Evolutionary conservation across 352 stramenopile genomes (phyloP).

Genomic region (Phytopythium montanum): DNA sequence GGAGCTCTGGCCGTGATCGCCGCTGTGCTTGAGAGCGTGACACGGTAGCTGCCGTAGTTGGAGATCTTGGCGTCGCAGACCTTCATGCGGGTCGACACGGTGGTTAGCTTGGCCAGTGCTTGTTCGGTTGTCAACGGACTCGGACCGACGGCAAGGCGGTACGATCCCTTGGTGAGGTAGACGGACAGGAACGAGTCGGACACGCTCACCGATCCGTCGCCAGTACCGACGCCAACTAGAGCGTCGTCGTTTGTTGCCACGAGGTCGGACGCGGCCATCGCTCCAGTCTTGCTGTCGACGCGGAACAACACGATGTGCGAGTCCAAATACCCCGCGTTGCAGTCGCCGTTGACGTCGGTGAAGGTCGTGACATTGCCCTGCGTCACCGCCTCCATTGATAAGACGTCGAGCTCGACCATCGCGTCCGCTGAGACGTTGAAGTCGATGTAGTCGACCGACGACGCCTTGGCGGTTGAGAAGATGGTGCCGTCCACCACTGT

Average conservation of each 20-base stretch:
- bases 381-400: conserved; percentile 52
- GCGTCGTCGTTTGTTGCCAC: conserved; percentile 49
- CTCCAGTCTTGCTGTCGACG: conserved; percentile 14
- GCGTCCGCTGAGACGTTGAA: conserved; percentile 35
- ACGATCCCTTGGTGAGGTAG: conserved; percentile 33
- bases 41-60: conserved; percentile 66
- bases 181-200: conserved; percentile 53
- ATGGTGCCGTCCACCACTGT: conserved; percentile 58
- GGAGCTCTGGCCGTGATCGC: conserved; percentile 27
- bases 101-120: conserved; percentile 39
- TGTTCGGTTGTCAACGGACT: conserved; percentile 41
- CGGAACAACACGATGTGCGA: conserved; percentile 56
- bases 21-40: conserved; percentile 42
- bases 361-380: conserved; percentile 19
- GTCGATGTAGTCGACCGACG: conserved; percentile 66
- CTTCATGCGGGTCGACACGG: conserved; percentile 26
- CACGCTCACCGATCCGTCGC: conserved; percentile 49
- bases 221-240: conserved; percentile 29
- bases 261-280: conserved; percentile 15
- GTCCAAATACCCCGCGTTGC: conserved; percentile 67
- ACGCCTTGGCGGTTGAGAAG: conserved; percentile 43
- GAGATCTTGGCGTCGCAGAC: conserved; percentile 45
- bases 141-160: conserved; percentile 56
- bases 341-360: conserved; percentile 64
- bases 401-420: conserved; percentile 54